Evolutionary conservation across 306 rosid species (phyloP).

Genomic region (Pyrus bretschneideri): DNA sequence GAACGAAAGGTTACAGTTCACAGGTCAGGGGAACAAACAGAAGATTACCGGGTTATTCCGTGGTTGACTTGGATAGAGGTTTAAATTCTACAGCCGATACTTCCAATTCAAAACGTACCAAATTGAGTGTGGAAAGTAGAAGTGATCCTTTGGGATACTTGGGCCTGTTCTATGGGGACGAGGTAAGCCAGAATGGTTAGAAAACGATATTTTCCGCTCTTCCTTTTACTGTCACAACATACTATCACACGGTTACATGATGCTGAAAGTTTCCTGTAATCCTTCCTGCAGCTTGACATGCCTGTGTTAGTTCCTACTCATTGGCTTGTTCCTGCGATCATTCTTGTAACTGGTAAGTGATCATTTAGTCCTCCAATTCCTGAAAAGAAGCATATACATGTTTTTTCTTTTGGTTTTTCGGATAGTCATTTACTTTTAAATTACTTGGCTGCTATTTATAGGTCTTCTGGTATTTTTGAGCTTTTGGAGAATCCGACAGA

Average conservation of each 20-base stretch:
- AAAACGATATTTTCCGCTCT: not conserved
- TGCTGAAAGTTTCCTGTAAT: slow-evolving; percentile 19
- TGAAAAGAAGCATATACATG: not conserved
- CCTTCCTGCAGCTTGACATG: slow-evolving; percentile 60
- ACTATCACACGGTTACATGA: slow-evolving; percentile 4
- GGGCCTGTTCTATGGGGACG: slow-evolving; percentile 68
- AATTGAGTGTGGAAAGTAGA: slow-evolving; percentile 20
- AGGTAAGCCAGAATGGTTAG: slow-evolving; percentile 45
- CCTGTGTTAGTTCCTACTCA: slow-evolving; percentile 59
- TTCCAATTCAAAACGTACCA: slow-evolving; percentile 24
- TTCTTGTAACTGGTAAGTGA: slow-evolving; percentile 61
- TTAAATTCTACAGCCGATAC: slow-evolving; percentile 41
- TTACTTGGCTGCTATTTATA: slow-evolving; percentile 16
- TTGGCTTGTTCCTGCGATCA: slow-evolving; percentile 68
- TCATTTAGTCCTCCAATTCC: slow-evolving; percentile 4
- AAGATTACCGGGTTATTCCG: slow-evolving; percentile 74
- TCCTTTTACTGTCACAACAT: not conserved
- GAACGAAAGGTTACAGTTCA: slow-evolving; percentile 69
- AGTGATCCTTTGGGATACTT: slow-evolving; percentile 52
- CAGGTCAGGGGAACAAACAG: slow-evolving; percentile 81
- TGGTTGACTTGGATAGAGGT: slow-evolving; percentile 57
- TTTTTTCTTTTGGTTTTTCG: not conserved
- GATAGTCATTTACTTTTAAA: not conserved
- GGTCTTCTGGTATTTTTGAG: slow-evolving; percentile 57
- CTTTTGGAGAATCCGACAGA: slow-evolving; percentile 89